Percentiles rank a stretch among this genome's conserved stretches.
These are phyloP conservation scores for Sphaerulina musiva DNA, from an alignment of 2,329 filamentous ascomycete genomes.

Conservation along the genomic window DNA sequence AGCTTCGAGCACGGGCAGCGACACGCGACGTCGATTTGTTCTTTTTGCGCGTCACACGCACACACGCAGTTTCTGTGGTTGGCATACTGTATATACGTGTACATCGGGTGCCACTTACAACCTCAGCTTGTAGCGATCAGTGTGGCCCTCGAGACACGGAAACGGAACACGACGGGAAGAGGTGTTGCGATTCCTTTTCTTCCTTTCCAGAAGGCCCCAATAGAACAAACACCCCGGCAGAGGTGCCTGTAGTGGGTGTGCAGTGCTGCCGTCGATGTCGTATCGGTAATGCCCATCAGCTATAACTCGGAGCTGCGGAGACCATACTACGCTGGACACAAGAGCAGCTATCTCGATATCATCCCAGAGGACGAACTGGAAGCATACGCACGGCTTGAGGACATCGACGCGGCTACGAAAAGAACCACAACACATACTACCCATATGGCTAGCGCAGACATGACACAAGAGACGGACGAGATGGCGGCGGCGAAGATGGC, in stretches of 20 bases:
- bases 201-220: too few species aligned
- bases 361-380: slow-evolving; percentile 28
- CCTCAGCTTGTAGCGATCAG: too few species aligned
- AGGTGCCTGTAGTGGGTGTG: background rate
- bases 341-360: slow-evolving; percentile 26
- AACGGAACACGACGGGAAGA: too few species aligned
- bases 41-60: background rate
- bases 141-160: too few species aligned
- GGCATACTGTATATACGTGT: background rate
- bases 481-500: slow-evolving; percentile 30
- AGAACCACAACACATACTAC: background rate
- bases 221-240: too few species aligned
- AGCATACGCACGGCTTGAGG: slow-evolving; percentile 25
- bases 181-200: too few species aligned
- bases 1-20: too few species aligned
- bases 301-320: slow-evolving; percentile 19
- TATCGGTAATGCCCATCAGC: slow-evolving; percentile 18
- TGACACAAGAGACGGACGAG: slow-evolving; percentile 24
- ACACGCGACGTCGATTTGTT: background rate
- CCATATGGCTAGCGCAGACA: background rate
- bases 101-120: background rate
- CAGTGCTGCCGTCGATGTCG: background rate
- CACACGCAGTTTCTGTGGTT: background rate
- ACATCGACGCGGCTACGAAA: slow-evolving; percentile 18
- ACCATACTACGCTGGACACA: slow-evolving; percentile 26